Base-by-base conservation (phyloP, 495 filamentous ascomycete genomes). In the Aspergillus sparsus region DNA sequence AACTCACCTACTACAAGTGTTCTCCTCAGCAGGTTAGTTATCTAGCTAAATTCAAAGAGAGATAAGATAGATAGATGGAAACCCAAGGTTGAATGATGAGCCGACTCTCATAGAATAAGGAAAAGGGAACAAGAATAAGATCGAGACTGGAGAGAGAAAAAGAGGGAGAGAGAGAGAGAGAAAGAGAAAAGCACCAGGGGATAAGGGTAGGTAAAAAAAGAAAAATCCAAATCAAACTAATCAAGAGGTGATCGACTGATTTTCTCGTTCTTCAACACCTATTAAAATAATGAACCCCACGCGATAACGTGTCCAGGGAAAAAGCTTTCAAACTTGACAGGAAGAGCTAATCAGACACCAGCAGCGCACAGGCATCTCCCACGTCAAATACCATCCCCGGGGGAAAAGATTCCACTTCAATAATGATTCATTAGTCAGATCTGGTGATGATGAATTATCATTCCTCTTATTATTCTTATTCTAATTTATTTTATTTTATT, bases 301-400 rank as follows among this genome's bases (percentile, higher is more conserved):
- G 56, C 51, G 61, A 51, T 51, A 51, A 51, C 49, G 49, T 51
- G 49, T 51, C 49, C 49, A 51, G 44, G n/a, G n/a, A 47, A 47
- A 47, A 47, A 18, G 15, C 27, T 47, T 47, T 47, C 39, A 42
- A 42, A 42, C 12, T 13, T 47, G 44, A 47, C 44, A 47, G 44
- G 44, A 47, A 47, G 44, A 47, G 44, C 44, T 47, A 47, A 47
- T 47, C 44, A 47, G 44, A 47, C 37, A 3, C 21, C 21, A 27
- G 6, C 44, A 21, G 44, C 44, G 44, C 44, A 21, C 44, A 47
- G 44, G 44, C 44, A 21, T 47, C n/a, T 47, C 44, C 44, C 44
- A 47, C 44, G 44, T 47, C 15, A 47, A 47, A 15, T 42, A 42
- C 39, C 39, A 13, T 5, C 39, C 15, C 37, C 39, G 4, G 39